Conservation (phyloP, 345 rosid genomes). For the Populus davidiana region DNA sequence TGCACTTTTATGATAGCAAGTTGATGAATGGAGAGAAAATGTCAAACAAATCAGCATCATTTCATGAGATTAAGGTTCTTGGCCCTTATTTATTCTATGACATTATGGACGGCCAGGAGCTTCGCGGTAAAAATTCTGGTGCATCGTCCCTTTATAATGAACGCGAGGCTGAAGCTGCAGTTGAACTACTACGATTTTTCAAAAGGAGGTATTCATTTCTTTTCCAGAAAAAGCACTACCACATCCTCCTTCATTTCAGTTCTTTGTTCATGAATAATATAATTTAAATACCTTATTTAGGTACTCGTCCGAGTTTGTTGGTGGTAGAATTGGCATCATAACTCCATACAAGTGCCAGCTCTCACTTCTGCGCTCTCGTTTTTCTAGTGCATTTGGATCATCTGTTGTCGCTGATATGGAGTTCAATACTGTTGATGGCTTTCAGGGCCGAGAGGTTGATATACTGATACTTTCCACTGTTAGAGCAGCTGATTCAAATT, state of each 20-base stretch:
- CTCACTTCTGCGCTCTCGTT: slow-evolving; percentile 70
- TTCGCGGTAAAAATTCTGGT: slow-evolving; percentile 70
- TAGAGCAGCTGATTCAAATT: slow-evolving; percentile 58
- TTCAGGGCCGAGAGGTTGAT: slow-evolving; percentile 95
- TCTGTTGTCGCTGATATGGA: slow-evolving; percentile 72
- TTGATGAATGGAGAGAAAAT: slow-evolving; percentile 71
- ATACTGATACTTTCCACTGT: slow-evolving; percentile 88
- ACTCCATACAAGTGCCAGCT: slow-evolving; percentile 91
- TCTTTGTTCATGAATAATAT: neutral
- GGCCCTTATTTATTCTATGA: slow-evolving; percentile 87
- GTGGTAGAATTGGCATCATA: slow-evolving; percentile 78
- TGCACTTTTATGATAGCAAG: slow-evolving; percentile 82
- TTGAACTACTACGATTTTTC: slow-evolving; percentile 67
- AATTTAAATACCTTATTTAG: slow-evolving; percentile 31
- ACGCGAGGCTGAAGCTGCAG: slow-evolving; percentile 85
- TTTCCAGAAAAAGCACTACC: neutral
- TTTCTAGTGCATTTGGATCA: slow-evolving; percentile 71
- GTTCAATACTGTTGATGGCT: slow-evolving; percentile 91
- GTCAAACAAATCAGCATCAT: slow-evolving; percentile 62
- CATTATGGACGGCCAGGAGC: slow-evolving; percentile 76
- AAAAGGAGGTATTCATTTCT: slow-evolving; percentile 51
- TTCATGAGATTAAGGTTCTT: slow-evolving; percentile 64
- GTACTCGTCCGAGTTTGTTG: slow-evolving; percentile 71
- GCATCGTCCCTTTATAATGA: slow-evolving; percentile 73
- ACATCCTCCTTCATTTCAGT: neutral